phyloP scores from a whole-genome alignment of 192 early-diverging fungal species.

The Entomortierella chlamydospora region DNA sequence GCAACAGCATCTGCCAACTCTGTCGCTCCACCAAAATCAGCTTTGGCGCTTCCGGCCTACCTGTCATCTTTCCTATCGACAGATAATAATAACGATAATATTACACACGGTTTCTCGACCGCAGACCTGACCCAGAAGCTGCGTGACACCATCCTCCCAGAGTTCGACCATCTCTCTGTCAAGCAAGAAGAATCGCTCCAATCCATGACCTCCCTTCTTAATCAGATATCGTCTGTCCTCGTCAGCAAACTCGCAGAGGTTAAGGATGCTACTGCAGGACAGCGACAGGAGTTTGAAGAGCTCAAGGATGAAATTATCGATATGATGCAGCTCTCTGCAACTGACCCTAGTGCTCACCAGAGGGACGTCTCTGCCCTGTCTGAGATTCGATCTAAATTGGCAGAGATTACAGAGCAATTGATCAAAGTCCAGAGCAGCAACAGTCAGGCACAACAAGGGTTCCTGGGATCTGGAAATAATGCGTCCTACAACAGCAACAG shows the following conservation, averaged over 20 bases:
- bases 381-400: conserved; percentile 44
- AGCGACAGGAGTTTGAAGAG: conserved; percentile 50
- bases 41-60: conserved; percentile 18
- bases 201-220: conserved; percentile 54
- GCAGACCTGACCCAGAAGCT: conserved; percentile 30
- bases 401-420: conserved; percentile 37
- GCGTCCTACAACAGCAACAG: neutral
- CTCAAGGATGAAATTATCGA: conserved; percentile 55
- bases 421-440: conserved; percentile 24
- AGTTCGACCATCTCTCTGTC: conserved; percentile 43
- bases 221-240: conserved; percentile 51
- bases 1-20: neutral
- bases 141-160: conserved; percentile 42
- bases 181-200: conserved; percentile 49
- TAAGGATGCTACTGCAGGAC: conserved; percentile 40
- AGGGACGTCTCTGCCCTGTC: conserved; percentile 40
- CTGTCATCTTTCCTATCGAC: conserved; percentile 19
- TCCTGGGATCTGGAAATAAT: conserved; percentile 1
- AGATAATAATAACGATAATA: neutral
- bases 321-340: conserved; percentile 50
- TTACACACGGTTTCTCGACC: neutral
- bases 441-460: neutral
- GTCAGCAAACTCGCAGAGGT: conserved; percentile 34
- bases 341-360: conserved; percentile 41
- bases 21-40: neutral